Percentiles rank a stretch among this genome's conserved stretches.
phyloP scores from a whole-genome alignment of 768 basidiomycete species.

The Xanthoconium purpureum region DNA sequence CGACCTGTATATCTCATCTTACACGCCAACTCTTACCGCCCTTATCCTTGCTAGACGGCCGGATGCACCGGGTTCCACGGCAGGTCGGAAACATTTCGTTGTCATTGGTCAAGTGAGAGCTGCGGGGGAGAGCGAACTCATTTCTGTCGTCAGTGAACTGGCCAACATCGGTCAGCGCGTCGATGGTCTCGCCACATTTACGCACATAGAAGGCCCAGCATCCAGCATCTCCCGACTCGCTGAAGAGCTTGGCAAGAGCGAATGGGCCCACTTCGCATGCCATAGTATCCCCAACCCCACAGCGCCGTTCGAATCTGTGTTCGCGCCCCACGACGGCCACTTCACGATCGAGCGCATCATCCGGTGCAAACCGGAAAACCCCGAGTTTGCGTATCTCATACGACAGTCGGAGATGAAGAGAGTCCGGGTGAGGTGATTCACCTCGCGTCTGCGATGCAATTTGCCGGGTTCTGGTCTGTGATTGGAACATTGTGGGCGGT shows the following conservation, averaged over 20 bases:
- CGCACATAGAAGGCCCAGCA: no score
- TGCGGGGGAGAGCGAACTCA: background rate
- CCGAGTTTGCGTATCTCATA: background rate
- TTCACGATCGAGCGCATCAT: slow-evolving; percentile 9
- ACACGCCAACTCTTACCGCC: slow-evolving; percentile 10
- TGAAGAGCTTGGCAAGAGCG: background rate
- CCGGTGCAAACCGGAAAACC: background rate
- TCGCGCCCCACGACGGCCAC: slow-evolving; percentile 4
- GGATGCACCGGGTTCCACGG: no score
- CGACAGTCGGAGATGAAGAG: no score
- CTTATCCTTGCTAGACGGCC: slow-evolving; percentile 1
- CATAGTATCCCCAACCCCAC: slow-evolving; percentile 12
- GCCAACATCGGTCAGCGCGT: background rate
- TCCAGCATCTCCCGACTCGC: no score
- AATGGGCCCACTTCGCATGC: slow-evolving; percentile 27
- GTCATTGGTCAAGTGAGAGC: background rate
- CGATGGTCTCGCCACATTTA: no score
- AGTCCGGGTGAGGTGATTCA: no score
- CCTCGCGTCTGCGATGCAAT: no score
- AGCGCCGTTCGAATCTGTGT: slow-evolving; percentile 18
- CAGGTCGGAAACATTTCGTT: background rate
- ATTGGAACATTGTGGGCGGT: background rate
- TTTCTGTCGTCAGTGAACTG: background rate
- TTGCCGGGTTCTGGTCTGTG: background rate
- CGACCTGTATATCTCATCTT: slow-evolving; percentile 13